A percentile compares a stretch with the other conserved stretches of the same genome.
phyloP scores from a whole-genome alignment of 352 stramenopile genomes.

The Phytophthora multivora region DNA sequence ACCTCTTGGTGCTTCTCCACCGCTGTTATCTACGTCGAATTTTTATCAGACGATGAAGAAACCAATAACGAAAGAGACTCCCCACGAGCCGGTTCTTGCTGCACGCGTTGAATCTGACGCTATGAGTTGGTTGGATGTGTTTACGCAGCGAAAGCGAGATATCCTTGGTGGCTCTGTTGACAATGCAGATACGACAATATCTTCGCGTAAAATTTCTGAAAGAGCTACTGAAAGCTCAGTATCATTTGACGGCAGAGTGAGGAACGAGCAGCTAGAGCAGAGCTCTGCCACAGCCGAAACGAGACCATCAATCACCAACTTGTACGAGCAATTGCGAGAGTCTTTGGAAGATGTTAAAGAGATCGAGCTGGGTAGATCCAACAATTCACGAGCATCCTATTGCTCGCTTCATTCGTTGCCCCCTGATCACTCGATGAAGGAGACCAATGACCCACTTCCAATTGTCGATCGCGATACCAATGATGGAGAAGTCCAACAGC shows the following conservation, averaged over 20 bases:
- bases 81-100: background rate
- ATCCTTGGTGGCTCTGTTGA: slow-evolving; percentile 53
- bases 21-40: background rate
- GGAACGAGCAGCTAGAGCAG: slow-evolving; percentile 4
- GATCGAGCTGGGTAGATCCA: slow-evolving; percentile 6
- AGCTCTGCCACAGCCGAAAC: slow-evolving; percentile 7
- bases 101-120: slow-evolving; percentile 35
- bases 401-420: slow-evolving; percentile 10
- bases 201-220: background rate
- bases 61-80: background rate
- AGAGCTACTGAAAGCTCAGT: background rate
- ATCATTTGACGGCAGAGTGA: background rate
- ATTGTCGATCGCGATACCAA: slow-evolving; percentile 18
- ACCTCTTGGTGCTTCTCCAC: background rate
- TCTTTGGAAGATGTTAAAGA: slow-evolving; percentile 29
- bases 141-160: slow-evolving; percentile 67
- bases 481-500: slow-evolving; percentile 2
- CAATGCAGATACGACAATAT: slow-evolving; percentile 16
- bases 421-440: background rate
- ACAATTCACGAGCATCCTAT: slow-evolving; percentile 11
- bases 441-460: slow-evolving; percentile 4
- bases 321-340: slow-evolving; percentile 34
- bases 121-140: slow-evolving; percentile 67
- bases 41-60: slow-evolving; percentile 5
- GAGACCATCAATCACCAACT: slow-evolving; percentile 8